These are phyloP conservation scores for Pilobolus umbonatus DNA, from an alignment of 192 early-diverging fungal species.

Conservation along the genomic window DNA sequence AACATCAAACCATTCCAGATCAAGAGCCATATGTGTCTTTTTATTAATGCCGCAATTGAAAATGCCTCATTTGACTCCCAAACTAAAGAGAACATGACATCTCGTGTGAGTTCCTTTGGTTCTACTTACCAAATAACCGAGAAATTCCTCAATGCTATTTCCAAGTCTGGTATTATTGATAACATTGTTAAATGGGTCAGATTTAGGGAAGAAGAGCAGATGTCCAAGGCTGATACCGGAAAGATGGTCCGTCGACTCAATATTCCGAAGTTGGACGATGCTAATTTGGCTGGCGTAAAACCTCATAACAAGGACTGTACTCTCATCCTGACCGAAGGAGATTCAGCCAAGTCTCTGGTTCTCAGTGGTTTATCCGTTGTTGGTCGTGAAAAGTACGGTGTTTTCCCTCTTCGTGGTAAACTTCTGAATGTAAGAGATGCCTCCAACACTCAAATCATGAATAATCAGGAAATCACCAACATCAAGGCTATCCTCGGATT, in stretches of 20 bases:
- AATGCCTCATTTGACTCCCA: constrained; percentile 97
- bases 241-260: constrained; percentile 54
- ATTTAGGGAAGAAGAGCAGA: constrained; percentile 66
- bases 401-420: constrained; percentile 96
- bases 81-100: constrained; percentile 94
- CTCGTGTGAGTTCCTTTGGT: constrained; percentile 69
- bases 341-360: constrained; percentile 90
- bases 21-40: constrained; percentile 89
- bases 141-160: constrained; percentile 76
- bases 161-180: constrained; percentile 82
- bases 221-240: constrained; percentile 80
- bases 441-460: constrained; percentile 55
- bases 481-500: constrained; percentile 95
- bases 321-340: constrained; percentile 95
- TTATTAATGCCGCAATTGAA: constrained; percentile 90
- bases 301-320: constrained; percentile 74
- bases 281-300: constrained; percentile 79
- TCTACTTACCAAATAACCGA: constrained; percentile 72
- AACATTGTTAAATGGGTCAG: constrained; percentile 61
- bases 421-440: constrained; percentile 95
- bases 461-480: constrained; percentile 80
- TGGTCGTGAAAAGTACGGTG: constrained; percentile 86
- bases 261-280: constrained; percentile 92
- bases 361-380: constrained; percentile 82
- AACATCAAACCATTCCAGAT: constrained; percentile 77